A percentile compares a stretch with the other conserved stretches of the same genome.
These are phyloP conservation scores for Colletotrichum cereale DNA, from an alignment of 2,329 filamentous ascomycete species.

Conservation along the genomic window DNA sequence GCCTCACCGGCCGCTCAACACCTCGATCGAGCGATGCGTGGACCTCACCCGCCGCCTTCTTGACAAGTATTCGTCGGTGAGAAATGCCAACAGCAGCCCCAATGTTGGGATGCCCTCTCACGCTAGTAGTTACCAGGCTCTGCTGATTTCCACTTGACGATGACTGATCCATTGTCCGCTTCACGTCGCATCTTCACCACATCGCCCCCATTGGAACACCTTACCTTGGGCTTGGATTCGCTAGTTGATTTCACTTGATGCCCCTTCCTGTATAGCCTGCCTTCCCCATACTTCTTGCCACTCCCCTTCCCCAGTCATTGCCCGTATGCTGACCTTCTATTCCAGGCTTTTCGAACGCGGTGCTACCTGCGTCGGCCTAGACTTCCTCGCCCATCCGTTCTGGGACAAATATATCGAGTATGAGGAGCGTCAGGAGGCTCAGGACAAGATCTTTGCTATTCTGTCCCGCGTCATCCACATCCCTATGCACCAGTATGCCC, in stretches of 20 bases:
- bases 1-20: constrained; percentile 54
- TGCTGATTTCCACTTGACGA: constrained; percentile 60
- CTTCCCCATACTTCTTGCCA: constrained; percentile 53
- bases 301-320: constrained; percentile 41
- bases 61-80: constrained; percentile 70
- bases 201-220: constrained; percentile 50
- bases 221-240: constrained; percentile 63
- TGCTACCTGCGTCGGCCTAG: constrained; percentile 85
- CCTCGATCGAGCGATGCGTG: constrained; percentile 49
- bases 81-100: constrained; percentile 74
- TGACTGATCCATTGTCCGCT: constrained; percentile 56
- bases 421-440: constrained; percentile 88
- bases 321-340: constrained; percentile 47
- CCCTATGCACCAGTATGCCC: constrained; percentile 94
- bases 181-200: constrained; percentile 54
- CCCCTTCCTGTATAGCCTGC: constrained; percentile 71
- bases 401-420: constrained; percentile 99
- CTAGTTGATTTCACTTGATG: constrained; percentile 65
- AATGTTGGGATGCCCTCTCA: constrained; percentile 73
- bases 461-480: constrained; percentile 86
- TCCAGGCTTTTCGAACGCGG: constrained; percentile 91
- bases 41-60: constrained; percentile 52
- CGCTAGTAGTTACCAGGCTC: constrained; percentile 71
- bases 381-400: constrained; percentile 94
- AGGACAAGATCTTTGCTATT: constrained; percentile 87